Evolutionary conservation across 352 stramenopile species (phyloP), one percentile per base, ranked within the genome.

Genomic region (Globisporangium splendens): DNA sequence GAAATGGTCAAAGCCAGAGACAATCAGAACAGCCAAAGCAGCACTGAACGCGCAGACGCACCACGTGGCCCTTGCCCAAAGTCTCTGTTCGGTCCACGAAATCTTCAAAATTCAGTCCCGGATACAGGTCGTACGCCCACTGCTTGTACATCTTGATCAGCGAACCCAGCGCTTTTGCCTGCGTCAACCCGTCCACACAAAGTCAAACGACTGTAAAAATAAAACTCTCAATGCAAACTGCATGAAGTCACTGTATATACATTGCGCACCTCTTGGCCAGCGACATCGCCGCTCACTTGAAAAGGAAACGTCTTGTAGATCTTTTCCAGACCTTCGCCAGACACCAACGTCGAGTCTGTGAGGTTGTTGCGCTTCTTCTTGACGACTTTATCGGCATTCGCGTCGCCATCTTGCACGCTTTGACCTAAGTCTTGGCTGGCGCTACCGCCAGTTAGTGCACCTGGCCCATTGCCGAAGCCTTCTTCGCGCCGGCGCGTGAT

Each of bases 91-190:
- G 69, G 11, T 90, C 82, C 22, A 90, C 61, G 54, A 94, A 90
- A 61, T 94, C 82, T 38, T 92, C 84, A 62, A 94, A 88, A 46
- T 89, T 83, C n/a, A 92, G 70, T 0, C 80, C 81, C 17, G 84
- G 82, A 53, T 89, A 91, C 39, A 94, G 67, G 47, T 92, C 84
- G 59, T 86, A 94, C 13, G 84, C 84, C 84, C 84, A 94, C 54
- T 94, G 79, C 54, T 89, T 91, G 73, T 94, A 94, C 77, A 87
- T 87, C 46, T 80, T 80, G 12, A 94, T 65, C 44, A 94, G 62
- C 33, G 73, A 82, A 20, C 61, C 68, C 44, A 94, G 57, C 35
- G 84, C 81, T 49, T 89, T 77, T 15, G 75, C 65, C 73, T 86
- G 24, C 39, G 20, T 46, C n/a, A 35, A 35, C 28, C 28, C 28